Evolutionary conservation across 148 eudicot genomes (phyloP).

Genomic region (Amaranthus palmeri): DNA sequence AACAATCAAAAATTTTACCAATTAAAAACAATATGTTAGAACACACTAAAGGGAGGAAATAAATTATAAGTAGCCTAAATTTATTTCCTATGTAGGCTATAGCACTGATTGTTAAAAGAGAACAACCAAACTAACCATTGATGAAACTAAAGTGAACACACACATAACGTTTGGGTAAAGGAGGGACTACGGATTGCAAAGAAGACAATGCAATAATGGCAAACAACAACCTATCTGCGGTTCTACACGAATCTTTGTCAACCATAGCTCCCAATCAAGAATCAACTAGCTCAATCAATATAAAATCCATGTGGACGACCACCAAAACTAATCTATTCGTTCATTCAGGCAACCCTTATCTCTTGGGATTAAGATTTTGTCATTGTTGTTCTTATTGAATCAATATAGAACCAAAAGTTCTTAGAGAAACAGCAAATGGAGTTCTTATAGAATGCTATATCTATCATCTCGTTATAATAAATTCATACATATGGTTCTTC

Average conservation of each 20-base stretch:
- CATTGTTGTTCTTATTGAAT: too few relatives aligned
- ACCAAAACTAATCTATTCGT: too few relatives aligned
- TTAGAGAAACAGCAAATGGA: too few relatives aligned
- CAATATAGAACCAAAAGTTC: too few relatives aligned
- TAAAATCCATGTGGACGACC: background rate
- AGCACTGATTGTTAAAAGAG: background rate
- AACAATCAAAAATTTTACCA: background rate
- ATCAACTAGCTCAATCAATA: background rate
- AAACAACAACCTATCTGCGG: background rate
- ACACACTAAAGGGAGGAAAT: background rate
- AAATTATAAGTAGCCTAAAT: background rate
- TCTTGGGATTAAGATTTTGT: too few relatives aligned
- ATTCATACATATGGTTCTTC: too few relatives aligned
- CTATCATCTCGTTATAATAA: too few relatives aligned
- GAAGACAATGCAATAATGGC: background rate
- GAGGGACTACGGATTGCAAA: background rate
- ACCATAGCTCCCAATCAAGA: background rate
- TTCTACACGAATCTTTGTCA: background rate
- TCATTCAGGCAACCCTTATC: too few relatives aligned
- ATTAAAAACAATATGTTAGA: background rate
- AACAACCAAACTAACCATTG: background rate
- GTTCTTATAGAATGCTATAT: too few relatives aligned
- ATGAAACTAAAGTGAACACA: background rate
- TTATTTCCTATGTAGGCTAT: background rate
- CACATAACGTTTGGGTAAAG: background rate